Evolutionary conservation across 495 filamentous ascomycete genomes (phyloP).

Genomic region (Tuber aestivum): DNA sequence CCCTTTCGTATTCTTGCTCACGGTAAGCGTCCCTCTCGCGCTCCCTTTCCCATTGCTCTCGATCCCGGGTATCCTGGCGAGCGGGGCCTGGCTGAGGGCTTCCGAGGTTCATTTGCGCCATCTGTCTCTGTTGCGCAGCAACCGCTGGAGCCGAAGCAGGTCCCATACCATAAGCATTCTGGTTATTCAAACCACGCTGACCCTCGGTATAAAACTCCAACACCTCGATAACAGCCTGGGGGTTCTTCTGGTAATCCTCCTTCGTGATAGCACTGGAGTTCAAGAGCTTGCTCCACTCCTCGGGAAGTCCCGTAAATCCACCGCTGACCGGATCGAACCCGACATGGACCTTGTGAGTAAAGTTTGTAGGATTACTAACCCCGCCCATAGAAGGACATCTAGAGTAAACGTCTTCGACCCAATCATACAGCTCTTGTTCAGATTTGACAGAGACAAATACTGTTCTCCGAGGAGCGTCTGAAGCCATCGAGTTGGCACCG

Average conservation of each 20-base stretch:
- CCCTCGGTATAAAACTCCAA: slow-evolving; percentile 91
- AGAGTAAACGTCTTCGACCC: slow-evolving; percentile 95
- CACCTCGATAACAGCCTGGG: slow-evolving; percentile 96
- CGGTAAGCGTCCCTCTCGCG: slow-evolving; percentile 51
- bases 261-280: slow-evolving; percentile 94
- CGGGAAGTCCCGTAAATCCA: slow-evolving; percentile 84
- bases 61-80: slow-evolving; percentile 58
- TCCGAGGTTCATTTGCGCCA: slow-evolving; percentile 53
- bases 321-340: slow-evolving; percentile 92
- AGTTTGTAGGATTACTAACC: slow-evolving; percentile 96
- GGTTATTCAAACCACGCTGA: slow-evolving; percentile 55
- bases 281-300: slow-evolving; percentile 93
- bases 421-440: slow-evolving; percentile 94
- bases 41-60: slow-evolving; percentile 48
- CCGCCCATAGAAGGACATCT: slow-evolving; percentile 95
- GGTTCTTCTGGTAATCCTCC: slow-evolving; percentile 95
- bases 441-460: slow-evolving; percentile 84
- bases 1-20: slow-evolving; percentile 41
- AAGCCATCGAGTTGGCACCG: slow-evolving; percentile 46
- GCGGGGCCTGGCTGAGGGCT: slow-evolving; percentile 71
- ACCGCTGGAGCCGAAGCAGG: slow-evolving; percentile 57
- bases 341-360: slow-evolving; percentile 92
- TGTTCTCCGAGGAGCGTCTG: slow-evolving; percentile 72
- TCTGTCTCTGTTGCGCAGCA: slow-evolving; percentile 41
- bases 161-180: slow-evolving; percentile 64